A percentile compares a stretch with the other conserved stretches of the same genome.
phyloP scores from a whole-genome alignment of 1,139 yeast species.

The Geotrichum europaeum region DNA sequence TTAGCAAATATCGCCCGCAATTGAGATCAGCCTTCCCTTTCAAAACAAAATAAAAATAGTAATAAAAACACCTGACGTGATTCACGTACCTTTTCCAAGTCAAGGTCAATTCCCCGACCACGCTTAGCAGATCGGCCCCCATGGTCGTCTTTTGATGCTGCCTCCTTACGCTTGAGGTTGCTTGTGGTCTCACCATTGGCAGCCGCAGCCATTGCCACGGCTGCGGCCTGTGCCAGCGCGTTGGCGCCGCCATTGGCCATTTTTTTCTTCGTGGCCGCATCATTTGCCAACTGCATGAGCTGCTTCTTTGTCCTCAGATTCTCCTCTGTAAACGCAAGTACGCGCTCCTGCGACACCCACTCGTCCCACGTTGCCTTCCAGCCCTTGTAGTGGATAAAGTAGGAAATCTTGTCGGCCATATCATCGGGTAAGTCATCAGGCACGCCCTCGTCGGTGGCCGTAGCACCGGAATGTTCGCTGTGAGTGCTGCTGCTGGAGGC shows the following conservation, averaged over 20 bases:
- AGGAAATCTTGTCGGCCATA: slow-evolving; percentile 38
- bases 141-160: neutral
- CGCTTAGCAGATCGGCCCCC: neutral
- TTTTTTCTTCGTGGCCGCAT: neutral
- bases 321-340: slow-evolving; percentile 63
- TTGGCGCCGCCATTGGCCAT: neutral
- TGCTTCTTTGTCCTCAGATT: slow-evolving; percentile 58
- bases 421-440: slow-evolving; percentile 44
- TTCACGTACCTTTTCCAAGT: neutral
- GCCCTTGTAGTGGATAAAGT: slow-evolving; percentile 83
- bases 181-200: neutral
- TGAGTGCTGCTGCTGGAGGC: slow-evolving; percentile 17
- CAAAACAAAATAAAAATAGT: no score
- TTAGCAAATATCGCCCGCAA: neutral
- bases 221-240: neutral
- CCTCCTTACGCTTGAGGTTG: neutral
- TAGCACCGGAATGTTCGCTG: slow-evolving; percentile 16
- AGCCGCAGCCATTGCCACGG: neutral
- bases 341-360: slow-evolving; percentile 74
- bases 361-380: slow-evolving; percentile 98
- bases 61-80: neutral
- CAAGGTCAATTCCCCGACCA: neutral
- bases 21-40: neutral
- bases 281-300: slow-evolving; percentile 45
- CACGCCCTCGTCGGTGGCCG: slow-evolving; percentile 19